phyloP scores from a whole-genome alignment of 1,284 basidiomycete genomes.

The Cryptococcus sp. region DNA sequence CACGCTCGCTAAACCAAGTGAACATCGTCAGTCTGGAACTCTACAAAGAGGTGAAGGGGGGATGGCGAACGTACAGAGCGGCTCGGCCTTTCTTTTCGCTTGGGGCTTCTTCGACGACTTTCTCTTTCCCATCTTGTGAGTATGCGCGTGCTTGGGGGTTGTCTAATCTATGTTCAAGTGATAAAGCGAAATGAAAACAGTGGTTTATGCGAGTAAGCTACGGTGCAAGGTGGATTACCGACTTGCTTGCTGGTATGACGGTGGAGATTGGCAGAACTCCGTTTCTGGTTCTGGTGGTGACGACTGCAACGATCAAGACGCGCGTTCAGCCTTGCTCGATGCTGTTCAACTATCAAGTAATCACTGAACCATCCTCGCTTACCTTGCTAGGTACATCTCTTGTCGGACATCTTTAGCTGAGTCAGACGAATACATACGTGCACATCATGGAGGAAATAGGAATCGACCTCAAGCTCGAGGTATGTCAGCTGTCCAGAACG shows the following conservation, averaged over 20 bases:
- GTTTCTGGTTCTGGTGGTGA: slow-evolving; percentile 5
- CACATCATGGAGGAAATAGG: slow-evolving; percentile 58
- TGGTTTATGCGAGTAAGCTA: no score
- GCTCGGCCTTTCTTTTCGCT: slow-evolving; percentile 39
- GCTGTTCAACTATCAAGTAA: neutral
- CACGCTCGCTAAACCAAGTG: slow-evolving; percentile 36
- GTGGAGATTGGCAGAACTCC: slow-evolving; percentile 31
- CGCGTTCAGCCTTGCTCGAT: slow-evolving; percentile 1
- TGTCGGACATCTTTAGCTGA: no score
- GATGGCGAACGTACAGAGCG: slow-evolving; percentile 27
- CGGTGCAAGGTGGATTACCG: no score
- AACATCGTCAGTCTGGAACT: neutral
- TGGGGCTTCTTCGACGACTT: slow-evolving; percentile 50
- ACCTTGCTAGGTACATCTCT: no score
- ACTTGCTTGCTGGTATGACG: neutral
- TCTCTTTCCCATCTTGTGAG: slow-evolving; percentile 48
- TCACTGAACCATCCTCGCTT: neutral
- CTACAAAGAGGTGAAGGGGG: neutral
- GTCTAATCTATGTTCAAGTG: no score
- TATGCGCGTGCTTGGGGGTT: neutral
- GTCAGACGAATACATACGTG: neutral
- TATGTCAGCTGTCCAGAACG: slow-evolving; percentile 50
- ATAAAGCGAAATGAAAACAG: no score
- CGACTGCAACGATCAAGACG: slow-evolving; percentile 5
- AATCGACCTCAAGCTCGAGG: slow-evolving; percentile 82